These are phyloP conservation scores for Erysiphe pulchra DNA, from an alignment of 2,329 filamentous ascomycete genomes.

Conservation along the genomic window DNA sequence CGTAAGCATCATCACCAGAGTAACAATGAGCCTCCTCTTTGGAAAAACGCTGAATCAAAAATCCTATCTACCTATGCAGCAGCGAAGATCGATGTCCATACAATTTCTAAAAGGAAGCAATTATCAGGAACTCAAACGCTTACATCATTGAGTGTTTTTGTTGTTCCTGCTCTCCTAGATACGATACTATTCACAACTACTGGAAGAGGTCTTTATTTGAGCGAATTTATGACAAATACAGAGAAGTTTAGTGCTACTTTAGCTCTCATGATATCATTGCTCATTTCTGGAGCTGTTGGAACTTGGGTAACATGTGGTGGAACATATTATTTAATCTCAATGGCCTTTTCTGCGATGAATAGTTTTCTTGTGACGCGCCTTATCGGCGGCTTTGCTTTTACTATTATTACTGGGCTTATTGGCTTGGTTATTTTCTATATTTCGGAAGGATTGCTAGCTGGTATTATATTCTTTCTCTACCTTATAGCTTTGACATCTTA, in stretches of 20 bases:
- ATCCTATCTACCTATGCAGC: constrained; percentile 24
- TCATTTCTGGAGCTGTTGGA: constrained; percentile 4
- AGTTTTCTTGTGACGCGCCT: constrained; percentile 4
- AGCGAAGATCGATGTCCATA: constrained; percentile 24
- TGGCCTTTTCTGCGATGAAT: constrained; percentile 6
- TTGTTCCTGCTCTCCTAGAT: constrained; percentile 11
- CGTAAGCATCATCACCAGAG: constrained; percentile 19
- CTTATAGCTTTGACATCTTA: constrained; percentile 3
- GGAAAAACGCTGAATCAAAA: constrained; percentile 21
- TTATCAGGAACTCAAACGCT: constrained; percentile 14
- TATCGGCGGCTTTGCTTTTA: constrained; percentile 4
- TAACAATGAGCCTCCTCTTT: constrained; percentile 22
- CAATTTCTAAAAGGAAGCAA: constrained; percentile 17
- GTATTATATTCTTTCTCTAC: constrained; percentile 4
- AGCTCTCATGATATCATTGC: constrained; percentile 4
- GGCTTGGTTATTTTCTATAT: constrained; percentile 1
- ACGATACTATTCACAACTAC: constrained; percentile 4
- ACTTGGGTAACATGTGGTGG: constrained; percentile 5
- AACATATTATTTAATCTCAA: constrained; percentile 4
- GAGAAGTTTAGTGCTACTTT: constrained; percentile 3
- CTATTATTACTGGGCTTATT: constrained; percentile 2
- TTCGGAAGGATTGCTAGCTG: constrained; percentile 1
- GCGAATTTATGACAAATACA: constrained; percentile 1
- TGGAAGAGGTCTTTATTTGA: constrained; percentile 4
- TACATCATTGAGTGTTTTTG: constrained; percentile 30